Evolutionary conservation across 208 protist genomes (phyloP).

Genomic region (Acanthamoeba triangularis): DNA sequence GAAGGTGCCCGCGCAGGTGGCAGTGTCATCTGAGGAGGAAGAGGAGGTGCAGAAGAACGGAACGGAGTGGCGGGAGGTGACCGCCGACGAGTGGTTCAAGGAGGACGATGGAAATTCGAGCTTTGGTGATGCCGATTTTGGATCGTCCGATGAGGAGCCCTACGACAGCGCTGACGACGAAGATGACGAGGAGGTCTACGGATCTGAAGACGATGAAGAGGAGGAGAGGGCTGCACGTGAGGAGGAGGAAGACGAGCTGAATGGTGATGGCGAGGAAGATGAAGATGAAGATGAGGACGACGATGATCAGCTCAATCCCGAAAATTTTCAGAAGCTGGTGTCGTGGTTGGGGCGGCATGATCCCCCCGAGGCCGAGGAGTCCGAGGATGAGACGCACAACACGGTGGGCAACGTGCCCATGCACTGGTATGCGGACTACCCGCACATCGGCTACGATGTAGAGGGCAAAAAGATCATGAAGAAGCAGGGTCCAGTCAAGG

Average conservation of each 20-base stretch:
- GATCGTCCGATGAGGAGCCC: slow-evolving; percentile 8
- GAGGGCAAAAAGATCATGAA: slow-evolving; percentile 91
- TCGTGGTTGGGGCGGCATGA: slow-evolving; percentile 42
- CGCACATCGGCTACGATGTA: slow-evolving; percentile 92
- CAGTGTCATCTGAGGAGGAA: background rate
- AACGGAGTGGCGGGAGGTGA: slow-evolving; percentile 7
- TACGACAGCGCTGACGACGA: slow-evolving; percentile 55
- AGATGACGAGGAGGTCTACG: slow-evolving; percentile 53
- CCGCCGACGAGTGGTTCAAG: slow-evolving; percentile 67
- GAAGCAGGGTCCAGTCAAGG: slow-evolving; percentile 70
- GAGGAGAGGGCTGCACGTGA: slow-evolving; percentile 38
- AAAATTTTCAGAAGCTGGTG: slow-evolving; percentile 59
- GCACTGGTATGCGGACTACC: slow-evolving; percentile 94
- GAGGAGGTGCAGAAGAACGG: background rate
- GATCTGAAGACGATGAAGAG: background rate
- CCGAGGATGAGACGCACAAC: slow-evolving; percentile 83
- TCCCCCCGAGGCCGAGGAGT: slow-evolving; percentile 36
- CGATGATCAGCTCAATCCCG: slow-evolving; percentile 45
- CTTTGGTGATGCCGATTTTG: slow-evolving; percentile 1
- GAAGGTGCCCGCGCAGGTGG: background rate
- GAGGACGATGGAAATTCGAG: background rate
- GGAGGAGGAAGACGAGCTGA: slow-evolving; percentile 48
- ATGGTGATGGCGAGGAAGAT: background rate
- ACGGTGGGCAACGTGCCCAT: slow-evolving; percentile 92
- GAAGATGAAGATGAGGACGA: slow-evolving; percentile 46